phyloP scores from a whole-genome alignment of 768 basidiomycete genomes.

The Mycena belliarum region DNA sequence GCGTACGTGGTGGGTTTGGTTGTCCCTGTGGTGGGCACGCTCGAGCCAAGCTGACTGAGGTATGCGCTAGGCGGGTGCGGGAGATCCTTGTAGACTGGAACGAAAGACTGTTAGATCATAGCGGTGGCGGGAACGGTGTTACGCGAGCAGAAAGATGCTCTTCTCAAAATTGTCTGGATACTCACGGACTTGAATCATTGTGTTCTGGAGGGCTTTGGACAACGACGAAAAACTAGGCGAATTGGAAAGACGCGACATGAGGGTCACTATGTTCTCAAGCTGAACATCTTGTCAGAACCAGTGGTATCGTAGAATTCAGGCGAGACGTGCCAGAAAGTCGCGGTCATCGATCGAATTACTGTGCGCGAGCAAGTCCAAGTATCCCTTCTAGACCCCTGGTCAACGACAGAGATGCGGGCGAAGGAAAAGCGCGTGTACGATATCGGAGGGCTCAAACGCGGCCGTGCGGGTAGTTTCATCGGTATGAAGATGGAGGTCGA shows the following conservation, averaged over 20 bases:
- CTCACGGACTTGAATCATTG: slow-evolving; percentile 59
- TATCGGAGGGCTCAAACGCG: slow-evolving; percentile 4
- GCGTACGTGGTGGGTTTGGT: slow-evolving; percentile 42
- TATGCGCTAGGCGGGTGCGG: slow-evolving; percentile 71
- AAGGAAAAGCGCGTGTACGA: background rate
- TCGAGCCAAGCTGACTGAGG: slow-evolving; percentile 32
- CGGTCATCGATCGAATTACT: slow-evolving; percentile 55
- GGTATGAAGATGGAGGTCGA: background rate
- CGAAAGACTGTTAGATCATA: slow-evolving; percentile 1
- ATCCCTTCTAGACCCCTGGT: slow-evolving; percentile 41
- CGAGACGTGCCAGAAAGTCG: slow-evolving; percentile 50
- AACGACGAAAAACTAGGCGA: slow-evolving; percentile 15
- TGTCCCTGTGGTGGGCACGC: slow-evolving; percentile 12
- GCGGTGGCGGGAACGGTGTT: background rate
- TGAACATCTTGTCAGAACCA: slow-evolving; percentile 28
- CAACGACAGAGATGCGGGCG: background rate
- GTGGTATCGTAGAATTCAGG: background rate
- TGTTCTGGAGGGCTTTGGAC: slow-evolving; percentile 45
- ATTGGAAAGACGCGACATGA: slow-evolving; percentile 55
- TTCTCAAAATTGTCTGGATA: too few relatives aligned
- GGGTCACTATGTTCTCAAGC: slow-evolving; percentile 63
- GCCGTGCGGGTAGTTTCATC: slow-evolving; percentile 2
- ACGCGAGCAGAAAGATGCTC: background rate
- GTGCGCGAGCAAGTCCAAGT: slow-evolving; percentile 48
- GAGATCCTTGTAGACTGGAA: slow-evolving; percentile 73